phyloP scores from a whole-genome alignment of 768 basidiomycete species.

The Rhizopogon vesiculosus region DNA sequence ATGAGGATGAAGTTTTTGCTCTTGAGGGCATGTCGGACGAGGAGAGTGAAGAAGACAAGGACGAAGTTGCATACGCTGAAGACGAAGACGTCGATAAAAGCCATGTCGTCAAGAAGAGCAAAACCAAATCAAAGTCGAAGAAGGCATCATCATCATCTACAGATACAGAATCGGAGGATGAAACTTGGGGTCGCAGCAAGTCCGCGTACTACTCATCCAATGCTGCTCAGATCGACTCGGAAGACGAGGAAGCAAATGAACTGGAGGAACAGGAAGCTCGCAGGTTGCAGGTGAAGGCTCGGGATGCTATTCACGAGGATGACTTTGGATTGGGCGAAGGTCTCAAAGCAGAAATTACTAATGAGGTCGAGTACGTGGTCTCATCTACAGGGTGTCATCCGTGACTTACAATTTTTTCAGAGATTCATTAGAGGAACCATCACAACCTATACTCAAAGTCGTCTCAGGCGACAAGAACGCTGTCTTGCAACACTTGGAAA shows the following conservation, averaged over 20 bases:
- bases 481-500: conserved; percentile 65
- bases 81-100: conserved; percentile 24
- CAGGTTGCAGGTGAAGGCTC: conserved; percentile 69
- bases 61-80: conserved; percentile 11
- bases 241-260: conserved; percentile 85
- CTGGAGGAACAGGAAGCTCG: conserved; percentile 86
- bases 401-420: conserved; percentile 5
- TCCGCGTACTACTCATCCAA: conserved; percentile 86
- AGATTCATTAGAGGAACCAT: conserved; percentile 5
- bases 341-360: conserved; percentile 30
- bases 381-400: background rate
- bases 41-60: conserved; percentile 36
- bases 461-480: conserved; percentile 54
- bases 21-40: conserved; percentile 55
- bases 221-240: conserved; percentile 73
- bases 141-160: conserved; percentile 8
- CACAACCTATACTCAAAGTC: conserved; percentile 8
- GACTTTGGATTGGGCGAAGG: conserved; percentile 82
- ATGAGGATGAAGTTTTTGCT: conserved; percentile 82
- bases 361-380: conserved; percentile 23
- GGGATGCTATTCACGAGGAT: conserved; percentile 65
- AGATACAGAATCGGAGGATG: conserved; percentile 41
- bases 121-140: conserved; percentile 12
- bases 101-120: conserved; percentile 4
- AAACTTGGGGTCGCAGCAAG: conserved; percentile 80